Percentiles rank a stretch among this genome's conserved stretches.
Evolutionary conservation across 441 rosid species (phyloP).

Genomic region (Aleurites moluccanus): DNA sequence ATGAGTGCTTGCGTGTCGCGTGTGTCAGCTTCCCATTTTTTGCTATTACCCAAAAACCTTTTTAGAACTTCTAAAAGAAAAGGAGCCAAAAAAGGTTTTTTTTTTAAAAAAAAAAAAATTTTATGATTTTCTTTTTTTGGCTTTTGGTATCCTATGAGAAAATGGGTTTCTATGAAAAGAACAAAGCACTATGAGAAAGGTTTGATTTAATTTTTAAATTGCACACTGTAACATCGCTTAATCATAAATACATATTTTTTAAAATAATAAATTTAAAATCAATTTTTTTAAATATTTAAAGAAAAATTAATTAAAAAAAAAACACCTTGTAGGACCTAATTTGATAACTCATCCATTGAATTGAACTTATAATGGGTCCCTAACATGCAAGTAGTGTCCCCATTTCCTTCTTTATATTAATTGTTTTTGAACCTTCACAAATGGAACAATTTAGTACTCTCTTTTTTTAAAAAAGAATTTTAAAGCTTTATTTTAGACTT

Average conservation of each 20-base stretch:
- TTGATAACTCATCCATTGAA: background rate
- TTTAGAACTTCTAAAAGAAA: background rate
- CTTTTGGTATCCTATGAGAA: slow-evolving; percentile 22
- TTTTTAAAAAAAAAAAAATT: no score
- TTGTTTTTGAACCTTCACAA: no score
- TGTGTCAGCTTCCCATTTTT: background rate
- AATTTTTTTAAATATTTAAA: background rate
- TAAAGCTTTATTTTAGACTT: no score
- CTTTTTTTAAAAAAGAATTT: no score
- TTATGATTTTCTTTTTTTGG: no score
- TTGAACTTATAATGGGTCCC: background rate
- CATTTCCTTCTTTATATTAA: no score
- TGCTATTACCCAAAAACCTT: background rate
- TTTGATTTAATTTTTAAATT: no score
- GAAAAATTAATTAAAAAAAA: background rate
- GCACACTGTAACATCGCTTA: no score
- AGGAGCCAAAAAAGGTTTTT: background rate
- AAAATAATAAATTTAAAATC: no score
- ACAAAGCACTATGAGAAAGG: background rate
- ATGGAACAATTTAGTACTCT: no score
- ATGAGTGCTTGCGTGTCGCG: slow-evolving; percentile 21
- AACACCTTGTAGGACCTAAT: background rate
- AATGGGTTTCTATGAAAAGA: background rate
- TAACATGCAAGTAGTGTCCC: no score
- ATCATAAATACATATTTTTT: no score